Conservation (phyloP, 495 filamentous ascomycete species). For the Penicillium mononematosum region DNA sequence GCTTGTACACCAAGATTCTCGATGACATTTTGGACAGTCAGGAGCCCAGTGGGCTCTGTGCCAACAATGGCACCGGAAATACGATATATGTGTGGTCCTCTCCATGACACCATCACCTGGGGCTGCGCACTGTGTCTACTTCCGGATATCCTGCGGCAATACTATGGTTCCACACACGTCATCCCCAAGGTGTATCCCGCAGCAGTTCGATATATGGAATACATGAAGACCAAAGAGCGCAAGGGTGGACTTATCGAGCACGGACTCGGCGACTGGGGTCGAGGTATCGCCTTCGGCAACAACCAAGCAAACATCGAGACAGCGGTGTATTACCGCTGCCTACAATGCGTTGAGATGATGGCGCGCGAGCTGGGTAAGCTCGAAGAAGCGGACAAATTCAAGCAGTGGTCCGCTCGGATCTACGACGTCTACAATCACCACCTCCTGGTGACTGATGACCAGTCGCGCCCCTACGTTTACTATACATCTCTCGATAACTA, state of each 20-base stretch:
- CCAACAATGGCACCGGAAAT: conserved; percentile 35
- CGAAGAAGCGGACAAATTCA: conserved; percentile 20
- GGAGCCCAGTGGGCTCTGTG: conserved; percentile 27
- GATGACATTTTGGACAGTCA: conserved; percentile 33
- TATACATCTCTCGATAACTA: conserved; percentile 31
- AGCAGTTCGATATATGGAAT: conserved; percentile 32
- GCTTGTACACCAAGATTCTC: conserved; percentile 30
- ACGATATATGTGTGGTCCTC: conserved; percentile 34
- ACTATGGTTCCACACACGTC: conserved; percentile 30
- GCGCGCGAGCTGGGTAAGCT: conserved; percentile 24
- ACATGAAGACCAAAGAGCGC: conserved; percentile 29
- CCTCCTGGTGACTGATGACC: conserved; percentile 26
- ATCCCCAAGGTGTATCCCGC: conserved; percentile 24
- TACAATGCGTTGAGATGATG: conserved; percentile 29
- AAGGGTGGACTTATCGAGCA: conserved; percentile 30
- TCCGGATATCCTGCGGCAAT: conserved; percentile 26
- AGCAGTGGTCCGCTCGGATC: conserved; percentile 23
- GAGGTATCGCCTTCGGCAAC: conserved; percentile 32
- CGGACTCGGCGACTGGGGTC: conserved; percentile 32
- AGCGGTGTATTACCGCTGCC: conserved; percentile 32
- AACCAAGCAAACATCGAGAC: conserved; percentile 36
- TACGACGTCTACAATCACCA: conserved; percentile 26
- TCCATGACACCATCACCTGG: conserved; percentile 35
- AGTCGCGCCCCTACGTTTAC: conserved; percentile 18
- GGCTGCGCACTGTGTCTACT: conserved; percentile 30